Evolutionary conservation across 352 stramenopile genomes (phyloP), one percentile per base, ranked within the genome.

Genomic region (Phytophthora parvispora): DNA sequence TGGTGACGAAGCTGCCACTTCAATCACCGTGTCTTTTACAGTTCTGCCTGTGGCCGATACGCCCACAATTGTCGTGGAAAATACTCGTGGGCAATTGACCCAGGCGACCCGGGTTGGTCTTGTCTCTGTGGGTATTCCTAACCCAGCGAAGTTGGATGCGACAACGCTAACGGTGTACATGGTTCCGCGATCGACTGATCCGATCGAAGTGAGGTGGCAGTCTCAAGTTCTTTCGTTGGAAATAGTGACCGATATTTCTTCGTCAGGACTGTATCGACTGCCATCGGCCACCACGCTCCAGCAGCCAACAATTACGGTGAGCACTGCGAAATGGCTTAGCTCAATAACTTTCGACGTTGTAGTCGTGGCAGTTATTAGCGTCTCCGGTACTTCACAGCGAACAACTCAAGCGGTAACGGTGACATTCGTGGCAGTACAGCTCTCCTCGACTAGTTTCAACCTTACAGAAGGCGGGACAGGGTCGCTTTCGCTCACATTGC

Each of bases 141-240:
- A 77, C 36, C 36, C 60, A 40, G 49, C 38, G 0, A 91, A 91
- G 40, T 31, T 72, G 10, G 81, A 67, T 28, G 72, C 47, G 0
- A 86, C 80, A 1, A 58, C 49, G 4, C 12, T 89, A 5, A 28
- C 58, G 1, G 64, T 88, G 13, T 89, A 81, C 27, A 34, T 89
- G 16, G 32, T 86, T 12, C 66, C 74, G 10, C 65, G 45, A 15
- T 70, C 54, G 15, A 63, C 59, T 12, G 48, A 66, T 2, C 53
- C 42, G 12, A 40, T 86, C 4, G 75, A 89, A 57, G 62, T 90
- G 0, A 75, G 79, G 56, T 86, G 72, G 66, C 69, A 79, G 10
- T 65, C 69, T 13, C 72, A 78, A 31, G 22, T 72, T 3, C 52
- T 90, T 0, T 24, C 58, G 4, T 40, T 82, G 6, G 70, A 80